Base-by-base conservation (phyloP, 805 yeast species). In the Candida sakaeoensis region DNA sequence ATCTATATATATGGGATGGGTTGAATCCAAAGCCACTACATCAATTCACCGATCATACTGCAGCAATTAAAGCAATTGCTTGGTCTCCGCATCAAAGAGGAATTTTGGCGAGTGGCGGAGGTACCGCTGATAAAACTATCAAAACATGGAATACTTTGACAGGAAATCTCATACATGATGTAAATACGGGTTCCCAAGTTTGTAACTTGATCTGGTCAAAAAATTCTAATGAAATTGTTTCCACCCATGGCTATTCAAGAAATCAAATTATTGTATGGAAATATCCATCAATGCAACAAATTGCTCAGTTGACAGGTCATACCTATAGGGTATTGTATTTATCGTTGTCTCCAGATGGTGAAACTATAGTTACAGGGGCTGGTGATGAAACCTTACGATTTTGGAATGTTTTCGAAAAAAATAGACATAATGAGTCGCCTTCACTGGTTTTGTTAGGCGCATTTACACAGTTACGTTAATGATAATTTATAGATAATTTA, bases 31-130 rank as follows among this genome's bases (percentile, higher is more conserved):
- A 70, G 39, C 97, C 99, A 2, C 58, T 87, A 21, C 76, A 81
- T 54, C 81, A 72, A 43, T 84, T 89, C 51, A 69, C 73, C 2
- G 96, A 88, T 47, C 98, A 93, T 58, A 79, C 77, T 13, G 97
- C 98, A 1, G 99, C 99, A 0, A 95, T 93, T 3, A 93, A 93
- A 62, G 99, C 98, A 0, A 74, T 93, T 39, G 86, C 95, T 2
- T 93, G 99, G 99, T 85, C 95, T 1, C 98, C 99, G 2, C 98
- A 93, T 57, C 96, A 88, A 57, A 70, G 97, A 40, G 97, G 98
- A 1, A 74, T 90, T 2, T 61, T 93, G 40, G 98, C 98, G 1
- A 78, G 93, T 1, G 99, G 99, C 12, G 99, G 99, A 14, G 99
- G 99, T 26, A 89, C 98, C 0, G 90, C 95, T 1, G 99, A 93